Conservation (phyloP, 371 early-diverging fungal genomes). For the Sporodiniella umbellata region DNA sequence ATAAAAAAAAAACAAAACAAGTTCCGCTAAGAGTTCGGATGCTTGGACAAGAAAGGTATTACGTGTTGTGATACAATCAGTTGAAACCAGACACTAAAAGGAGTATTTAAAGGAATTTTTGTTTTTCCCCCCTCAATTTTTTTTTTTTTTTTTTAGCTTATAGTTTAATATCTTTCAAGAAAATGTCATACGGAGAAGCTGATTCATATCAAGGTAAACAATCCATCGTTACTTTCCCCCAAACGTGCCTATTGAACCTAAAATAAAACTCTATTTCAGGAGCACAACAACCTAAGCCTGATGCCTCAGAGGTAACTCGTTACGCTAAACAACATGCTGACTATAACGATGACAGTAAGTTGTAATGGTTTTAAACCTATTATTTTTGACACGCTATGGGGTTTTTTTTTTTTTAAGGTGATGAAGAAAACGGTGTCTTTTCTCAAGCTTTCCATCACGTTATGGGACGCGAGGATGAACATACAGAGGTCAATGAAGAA, state of each 20-base stretch:
- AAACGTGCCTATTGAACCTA: neutral
- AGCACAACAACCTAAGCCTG: slow-evolving; percentile 17
- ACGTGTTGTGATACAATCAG: neutral
- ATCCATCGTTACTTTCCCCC: neutral
- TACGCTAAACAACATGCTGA: slow-evolving; percentile 30
- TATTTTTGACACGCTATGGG: neutral
- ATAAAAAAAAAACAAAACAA: too few species aligned
- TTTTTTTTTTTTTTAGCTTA: too few species aligned
- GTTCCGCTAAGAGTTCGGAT: too few species aligned
- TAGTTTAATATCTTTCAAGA: neutral
- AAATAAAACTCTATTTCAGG: neutral
- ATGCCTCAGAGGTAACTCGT: slow-evolving; percentile 27
- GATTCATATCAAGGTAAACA: slow-evolving; percentile 23
- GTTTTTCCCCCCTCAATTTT: neutral
- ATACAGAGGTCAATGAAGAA: slow-evolving; percentile 19
- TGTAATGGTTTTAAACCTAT: slow-evolving; percentile 14
- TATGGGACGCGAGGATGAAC: slow-evolving; percentile 21
- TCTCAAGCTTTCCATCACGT: slow-evolving; percentile 25
- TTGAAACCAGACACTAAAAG: neutral
- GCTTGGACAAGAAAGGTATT: neutral
- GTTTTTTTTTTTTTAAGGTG: neutral
- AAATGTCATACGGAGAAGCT: slow-evolving; percentile 10
- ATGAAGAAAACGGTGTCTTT: slow-evolving; percentile 27
- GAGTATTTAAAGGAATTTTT: neutral
- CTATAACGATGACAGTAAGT: slow-evolving; percentile 6